Conservation (phyloP, 2,329 filamentous ascomycete species). For the Metarhizium anisopliae region DNA sequence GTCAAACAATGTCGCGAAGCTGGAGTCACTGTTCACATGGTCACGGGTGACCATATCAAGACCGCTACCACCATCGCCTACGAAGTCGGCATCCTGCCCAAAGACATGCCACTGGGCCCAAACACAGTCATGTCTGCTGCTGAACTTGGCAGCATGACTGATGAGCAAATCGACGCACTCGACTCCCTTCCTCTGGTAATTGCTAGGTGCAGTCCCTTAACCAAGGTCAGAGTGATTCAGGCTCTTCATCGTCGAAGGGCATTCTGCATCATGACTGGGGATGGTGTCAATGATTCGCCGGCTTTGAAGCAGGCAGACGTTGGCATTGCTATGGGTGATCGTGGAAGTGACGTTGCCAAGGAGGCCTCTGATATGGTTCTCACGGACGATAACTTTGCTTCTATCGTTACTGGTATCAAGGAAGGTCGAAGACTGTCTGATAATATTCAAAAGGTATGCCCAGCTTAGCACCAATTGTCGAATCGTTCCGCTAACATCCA, state of each 20-base stretch:
- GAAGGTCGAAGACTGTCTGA: conserved; percentile 62
- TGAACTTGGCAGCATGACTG: conserved; percentile 52
- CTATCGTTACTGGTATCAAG: conserved; percentile 63
- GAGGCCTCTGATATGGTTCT: conserved; percentile 83
- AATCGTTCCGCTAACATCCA: not conserved
- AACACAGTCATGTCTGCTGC: conserved; percentile 51
- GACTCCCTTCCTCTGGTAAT: conserved; percentile 56
- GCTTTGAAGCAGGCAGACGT: conserved; percentile 66
- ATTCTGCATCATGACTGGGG: conserved; percentile 68
- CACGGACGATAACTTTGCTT: conserved; percentile 82
- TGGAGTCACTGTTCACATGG: conserved; percentile 59
- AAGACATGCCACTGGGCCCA: conserved; percentile 23
- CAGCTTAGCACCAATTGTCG: not conserved
- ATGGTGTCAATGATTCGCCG: conserved; percentile 67
- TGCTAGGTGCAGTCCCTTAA: conserved; percentile 59
- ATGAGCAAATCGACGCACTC: conserved; percentile 54
- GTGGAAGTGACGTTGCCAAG: conserved; percentile 65
- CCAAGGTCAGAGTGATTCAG: conserved; percentile 68
- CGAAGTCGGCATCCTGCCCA: conserved; percentile 52
- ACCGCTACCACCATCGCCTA: conserved; percentile 58
- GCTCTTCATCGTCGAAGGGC: conserved; percentile 59
- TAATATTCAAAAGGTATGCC: conserved; percentile 61
- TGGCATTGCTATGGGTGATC: conserved; percentile 65
- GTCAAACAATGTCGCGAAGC: conserved; percentile 50
- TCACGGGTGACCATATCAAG: conserved; percentile 60